Base-by-base conservation (phyloP, 1,139 yeast species). In the Kazachstania sp. region DNA sequence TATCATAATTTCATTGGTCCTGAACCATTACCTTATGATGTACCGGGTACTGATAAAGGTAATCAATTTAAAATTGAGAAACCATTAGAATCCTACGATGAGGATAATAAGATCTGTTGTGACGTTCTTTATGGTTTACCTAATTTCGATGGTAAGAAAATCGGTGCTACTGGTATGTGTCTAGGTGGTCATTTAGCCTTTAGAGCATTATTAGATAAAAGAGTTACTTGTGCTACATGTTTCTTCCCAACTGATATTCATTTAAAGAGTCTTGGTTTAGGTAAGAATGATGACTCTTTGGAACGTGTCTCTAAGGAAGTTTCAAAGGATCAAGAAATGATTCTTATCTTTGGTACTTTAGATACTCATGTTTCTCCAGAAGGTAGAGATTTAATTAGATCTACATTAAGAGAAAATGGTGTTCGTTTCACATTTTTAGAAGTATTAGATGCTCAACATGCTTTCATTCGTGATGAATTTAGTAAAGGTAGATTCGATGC, bases 91-190 rank as follows among this genome's bases (percentile, higher is more conserved):
- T 81, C 88, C 2, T 85, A 85, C 60, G 95, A 85, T 57, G 94
- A 84, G 61, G 95, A 85, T 64, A 79, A 75, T 58, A 71, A 67
- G 43, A 67, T 84, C 51, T 73, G 86, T 26, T 72, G 84, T 56
- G 87, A 83, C 58, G 79, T 82, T 57, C 71, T 85, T 52, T 63
- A 65, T 45, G 60, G 74, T 2, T 70, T 84, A 52, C 70, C 74
- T 2, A 82, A 86, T 3, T 84, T 86, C 62, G 81, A 77, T 53
- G 92, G 92, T 40, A 54, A 53, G 41, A 77, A 73, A 51, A 75
- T 83, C 54, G 95, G 94, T 29, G 83, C 90, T 45, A 83, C 92
- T 2, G 95, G 95, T 23, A 85, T 85, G 90, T 85, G 95, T 62
- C 75, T 85, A 20, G 95, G 95, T 19, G 95, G 95, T 2, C 94